Evolutionary conservation across 768 basidiomycete genomes (phyloP).

Genomic region (Boletus pseudopeckii): DNA sequence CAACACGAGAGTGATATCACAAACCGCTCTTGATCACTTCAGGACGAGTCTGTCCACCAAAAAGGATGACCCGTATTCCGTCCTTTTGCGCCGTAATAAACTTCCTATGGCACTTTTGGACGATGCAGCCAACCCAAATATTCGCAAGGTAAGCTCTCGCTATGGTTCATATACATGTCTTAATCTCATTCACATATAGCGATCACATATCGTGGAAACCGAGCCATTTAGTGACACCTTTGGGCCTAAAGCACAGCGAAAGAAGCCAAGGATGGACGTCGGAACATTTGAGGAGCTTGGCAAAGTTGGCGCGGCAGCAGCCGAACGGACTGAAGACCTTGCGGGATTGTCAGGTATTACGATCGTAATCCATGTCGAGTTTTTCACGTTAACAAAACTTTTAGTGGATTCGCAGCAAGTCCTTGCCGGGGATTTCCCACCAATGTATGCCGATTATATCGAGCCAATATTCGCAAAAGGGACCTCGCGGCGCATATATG

Average conservation of each 20-base stretch:
- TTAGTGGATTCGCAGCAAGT: constrained; percentile 11
- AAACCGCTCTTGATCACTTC: constrained; percentile 95
- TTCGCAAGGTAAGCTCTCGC: constrained; percentile 57
- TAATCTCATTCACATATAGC: constrained; percentile 40
- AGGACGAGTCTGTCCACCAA: constrained; percentile 79
- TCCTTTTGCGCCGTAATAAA: constrained; percentile 90
- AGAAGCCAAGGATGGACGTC: constrained; percentile 81
- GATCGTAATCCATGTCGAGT: neutral
- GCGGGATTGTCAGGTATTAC: constrained; percentile 45
- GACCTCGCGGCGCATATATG: constrained; percentile 93
- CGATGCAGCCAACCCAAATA: constrained; percentile 78
- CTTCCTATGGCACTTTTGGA: constrained; percentile 95
- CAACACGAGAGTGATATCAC: constrained; percentile 97
- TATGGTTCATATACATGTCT: neutral
- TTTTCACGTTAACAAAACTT: neutral
- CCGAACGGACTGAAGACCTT: constrained; percentile 40
- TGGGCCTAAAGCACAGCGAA: constrained; percentile 93
- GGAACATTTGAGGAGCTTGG: constrained; percentile 91
- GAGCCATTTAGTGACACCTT: constrained; percentile 95
- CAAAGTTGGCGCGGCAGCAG: constrained; percentile 55
- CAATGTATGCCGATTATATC: constrained; percentile 72
- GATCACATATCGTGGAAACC: constrained; percentile 91
- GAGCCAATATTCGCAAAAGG: constrained; percentile 96
- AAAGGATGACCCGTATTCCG: constrained; percentile 94
- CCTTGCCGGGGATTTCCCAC: constrained; percentile 39